Evolutionary conservation across 2,329 filamentous ascomycete genomes (phyloP).

Genomic region (Fusarium lateritium): DNA sequence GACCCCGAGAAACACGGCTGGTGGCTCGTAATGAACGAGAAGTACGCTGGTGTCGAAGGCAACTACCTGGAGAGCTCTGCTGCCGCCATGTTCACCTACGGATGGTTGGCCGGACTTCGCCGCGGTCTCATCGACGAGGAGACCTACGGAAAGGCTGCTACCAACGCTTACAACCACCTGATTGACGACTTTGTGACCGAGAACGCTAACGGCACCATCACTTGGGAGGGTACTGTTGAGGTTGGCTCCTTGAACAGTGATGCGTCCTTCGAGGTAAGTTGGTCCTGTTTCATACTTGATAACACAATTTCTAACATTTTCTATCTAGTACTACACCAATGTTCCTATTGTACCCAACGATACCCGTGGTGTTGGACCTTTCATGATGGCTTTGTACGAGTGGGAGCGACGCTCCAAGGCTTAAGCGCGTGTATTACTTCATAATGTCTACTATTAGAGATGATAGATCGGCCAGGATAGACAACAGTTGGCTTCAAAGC

Average conservation of each 20-base stretch:
- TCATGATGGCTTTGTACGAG: conserved; percentile 50
- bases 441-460: too few species aligned
- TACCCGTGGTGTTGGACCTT: conserved; percentile 50
- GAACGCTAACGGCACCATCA: conserved; percentile 63
- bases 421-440: not conserved
- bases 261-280: conserved; percentile 64
- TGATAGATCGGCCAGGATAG: too few species aligned
- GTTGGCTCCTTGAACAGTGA: conserved; percentile 66
- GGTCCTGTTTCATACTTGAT: fast-evolving
- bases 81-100: conserved; percentile 71
- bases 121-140: conserved; percentile 47
- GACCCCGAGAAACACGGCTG: conserved; percentile 65
- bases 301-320: not conserved
- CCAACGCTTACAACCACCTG: conserved; percentile 54
- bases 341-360: conserved; percentile 49
- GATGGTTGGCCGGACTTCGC: conserved; percentile 62
- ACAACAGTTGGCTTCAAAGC: too few species aligned
- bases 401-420: conserved; percentile 45
- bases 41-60: conserved; percentile 61
- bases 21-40: conserved; percentile 70
- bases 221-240: conserved; percentile 66
- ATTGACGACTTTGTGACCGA: conserved; percentile 62
- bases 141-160: conserved; percentile 42
- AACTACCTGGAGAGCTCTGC: conserved; percentile 75
- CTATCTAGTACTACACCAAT: conserved; percentile 47